Evolutionary conservation across 257 asterid species (phyloP).

Genomic region (Solanum corneliomulleri): DNA sequence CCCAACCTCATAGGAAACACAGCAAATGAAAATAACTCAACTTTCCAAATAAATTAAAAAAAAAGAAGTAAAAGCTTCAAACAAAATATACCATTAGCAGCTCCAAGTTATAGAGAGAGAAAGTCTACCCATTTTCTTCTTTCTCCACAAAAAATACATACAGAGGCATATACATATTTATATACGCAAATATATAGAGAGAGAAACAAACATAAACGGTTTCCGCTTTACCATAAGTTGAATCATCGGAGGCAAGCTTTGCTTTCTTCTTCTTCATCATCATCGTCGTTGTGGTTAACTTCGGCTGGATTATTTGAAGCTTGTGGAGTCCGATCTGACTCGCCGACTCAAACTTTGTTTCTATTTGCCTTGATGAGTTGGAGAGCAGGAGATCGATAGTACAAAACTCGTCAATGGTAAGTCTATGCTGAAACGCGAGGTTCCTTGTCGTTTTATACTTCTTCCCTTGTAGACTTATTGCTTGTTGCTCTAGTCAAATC

Average conservation of each 20-base stretch:
- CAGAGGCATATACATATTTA: not conserved
- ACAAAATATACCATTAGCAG: not conserved
- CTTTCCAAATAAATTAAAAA: not conserved
- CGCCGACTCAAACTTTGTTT: conserved; percentile 37
- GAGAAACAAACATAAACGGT: not conserved
- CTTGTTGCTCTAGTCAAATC: conserved; percentile 14
- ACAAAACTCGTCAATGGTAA: conserved; percentile 44
- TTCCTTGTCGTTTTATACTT: conserved; percentile 15
- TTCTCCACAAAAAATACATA: not conserved
- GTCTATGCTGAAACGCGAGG: conserved; percentile 18
- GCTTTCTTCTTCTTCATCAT: not conserved
- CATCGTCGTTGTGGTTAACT: not conserved
- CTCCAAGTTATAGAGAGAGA: not conserved
- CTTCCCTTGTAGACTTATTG: conserved; percentile 9
- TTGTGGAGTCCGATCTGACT: conserved; percentile 57
- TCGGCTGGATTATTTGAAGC: conserved; percentile 9
- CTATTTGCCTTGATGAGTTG: conserved; percentile 53
- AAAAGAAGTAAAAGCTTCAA: not conserved
- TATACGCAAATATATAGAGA: not conserved
- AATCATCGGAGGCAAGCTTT: conserved; percentile 13
- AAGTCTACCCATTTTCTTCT: not conserved
- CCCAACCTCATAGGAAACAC: not conserved
- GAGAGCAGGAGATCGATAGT: conserved; percentile 55
- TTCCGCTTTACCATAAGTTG: conserved; percentile 1
- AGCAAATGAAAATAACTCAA: not conserved